Base-by-base conservation (phyloP, 2,329 filamentous ascomycete genomes). In the Pestalotiopsis sp. region DNA sequence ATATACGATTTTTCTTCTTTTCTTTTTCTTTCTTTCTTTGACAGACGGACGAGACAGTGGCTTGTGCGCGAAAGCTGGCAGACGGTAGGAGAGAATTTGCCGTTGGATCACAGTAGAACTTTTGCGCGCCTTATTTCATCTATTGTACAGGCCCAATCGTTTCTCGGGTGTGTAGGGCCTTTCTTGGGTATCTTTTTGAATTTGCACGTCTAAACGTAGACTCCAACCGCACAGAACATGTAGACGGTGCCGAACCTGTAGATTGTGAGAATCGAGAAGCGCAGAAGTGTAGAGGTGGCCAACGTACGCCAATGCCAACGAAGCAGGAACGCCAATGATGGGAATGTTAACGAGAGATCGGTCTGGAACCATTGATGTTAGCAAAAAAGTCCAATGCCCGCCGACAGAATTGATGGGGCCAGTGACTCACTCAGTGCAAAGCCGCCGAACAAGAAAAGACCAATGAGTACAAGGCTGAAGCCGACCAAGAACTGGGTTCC, bases 211-310 rank as follows among this genome's bases (percentile, higher is more conserved):
- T 89, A 99, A 81, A 99, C 94, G 90, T 99, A 98, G 79, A 99
- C 96, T 80, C 96, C 96, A 80, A 96, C 96, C 70, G 95, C 96
- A 83, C 96, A 99, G 84, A 99, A 98, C 92, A 98, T 97, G 84
- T 96, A 98, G 61, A 99, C 94, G 65, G 95, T 92, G 75, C 96
- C 96, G 81, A 97, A 93, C 65, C 95, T 98, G 59, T n/a, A 31
- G 17, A 12, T 52, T 45, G 41, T 62, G 23, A 67, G 66, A 49
- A 39, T 17, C 36, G 49, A 7, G 41, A 49, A n/a, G 12, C 6
- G 20, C 12, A 2, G 36, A 31, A 14, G 13, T 39, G 58, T 23
- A 27, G 23, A 31, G 31, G 7, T 20, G 65, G 65, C 12, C 61
- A 63, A 84, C 93, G 78, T 90, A 98, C 95, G 93, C 95, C 84